Conservation (phyloP, 495 filamentous ascomycete genomes). For the Aspergillus mulundensis region DNA sequence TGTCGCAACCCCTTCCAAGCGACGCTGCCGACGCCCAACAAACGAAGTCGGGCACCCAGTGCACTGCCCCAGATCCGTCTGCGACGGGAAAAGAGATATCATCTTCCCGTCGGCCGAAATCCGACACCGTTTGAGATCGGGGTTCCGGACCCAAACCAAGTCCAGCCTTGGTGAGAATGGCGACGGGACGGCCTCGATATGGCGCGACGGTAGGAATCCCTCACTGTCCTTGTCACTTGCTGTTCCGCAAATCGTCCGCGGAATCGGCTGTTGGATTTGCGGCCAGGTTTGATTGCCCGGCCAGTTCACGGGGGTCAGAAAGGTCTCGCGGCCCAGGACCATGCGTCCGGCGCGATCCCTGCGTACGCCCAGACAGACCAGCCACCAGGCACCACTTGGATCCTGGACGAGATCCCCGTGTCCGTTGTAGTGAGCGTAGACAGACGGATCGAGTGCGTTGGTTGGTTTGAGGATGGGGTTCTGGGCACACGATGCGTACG, state of each 20-base stretch:
- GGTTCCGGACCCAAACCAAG: too few species aligned
- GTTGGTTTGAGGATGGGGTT: not conserved
- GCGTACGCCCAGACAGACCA: slow-evolving; percentile 1
- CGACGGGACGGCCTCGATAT: too few species aligned
- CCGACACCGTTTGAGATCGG: too few species aligned
- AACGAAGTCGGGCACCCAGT: not conserved
- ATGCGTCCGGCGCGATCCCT: not conserved
- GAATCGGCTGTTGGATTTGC: too few species aligned
- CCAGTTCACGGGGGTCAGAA: not conserved
- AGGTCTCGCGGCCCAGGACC: not conserved
- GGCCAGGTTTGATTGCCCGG: too few species aligned
- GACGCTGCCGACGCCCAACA: not conserved
- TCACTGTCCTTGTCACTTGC: too few species aligned
- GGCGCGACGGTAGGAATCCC: too few species aligned
- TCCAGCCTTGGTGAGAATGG: too few species aligned
- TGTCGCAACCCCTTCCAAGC: not conserved
- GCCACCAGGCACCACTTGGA: not conserved
- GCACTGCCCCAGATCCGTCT: not conserved
- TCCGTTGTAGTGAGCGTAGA: not conserved
- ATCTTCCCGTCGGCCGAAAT: too few species aligned
- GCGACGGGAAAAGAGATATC: not conserved
- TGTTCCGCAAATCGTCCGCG: too few species aligned
- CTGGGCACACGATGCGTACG: not conserved
- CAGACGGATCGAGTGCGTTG: not conserved
- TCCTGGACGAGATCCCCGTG: slow-evolving; percentile 3